phyloP scores from a whole-genome alignment of 768 basidiomycete species.

The Pleurotus giganteus region DNA sequence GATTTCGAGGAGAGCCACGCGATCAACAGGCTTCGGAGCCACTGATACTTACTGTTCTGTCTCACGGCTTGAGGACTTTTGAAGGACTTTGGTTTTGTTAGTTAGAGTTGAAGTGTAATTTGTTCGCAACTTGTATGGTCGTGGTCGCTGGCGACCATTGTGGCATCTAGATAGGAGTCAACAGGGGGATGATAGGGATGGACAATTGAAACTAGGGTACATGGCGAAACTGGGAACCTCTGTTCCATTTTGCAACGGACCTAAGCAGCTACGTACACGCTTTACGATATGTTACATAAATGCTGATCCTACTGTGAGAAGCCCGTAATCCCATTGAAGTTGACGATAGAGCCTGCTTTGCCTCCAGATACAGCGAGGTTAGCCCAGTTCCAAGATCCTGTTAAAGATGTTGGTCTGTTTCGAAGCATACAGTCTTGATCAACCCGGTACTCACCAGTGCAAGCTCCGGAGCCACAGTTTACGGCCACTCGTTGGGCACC shows the following conservation, averaged over 20 bases:
- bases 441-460: slow-evolving; percentile 35
- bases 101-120: too few species aligned
- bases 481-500: slow-evolving; percentile 47
- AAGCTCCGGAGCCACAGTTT: slow-evolving; percentile 53
- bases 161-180: too few species aligned
- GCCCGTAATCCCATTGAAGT: slow-evolving; percentile 30
- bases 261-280: too few species aligned
- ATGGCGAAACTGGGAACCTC: too few species aligned
- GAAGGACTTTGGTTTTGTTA: too few species aligned
- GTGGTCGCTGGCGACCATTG: too few species aligned
- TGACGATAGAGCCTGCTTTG: slow-evolving; percentile 36
- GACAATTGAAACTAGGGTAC: too few species aligned
- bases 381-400: slow-evolving; percentile 53
- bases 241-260: background rate
- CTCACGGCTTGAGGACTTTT: too few species aligned
- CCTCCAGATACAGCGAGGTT: slow-evolving; percentile 45
- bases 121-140: too few species aligned
- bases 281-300: too few species aligned
- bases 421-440: background rate
- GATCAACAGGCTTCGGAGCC: background rate
- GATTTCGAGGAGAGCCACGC: background rate
- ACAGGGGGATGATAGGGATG: too few species aligned
- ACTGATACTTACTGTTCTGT: too few species aligned
- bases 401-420: background rate
- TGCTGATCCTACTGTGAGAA: slow-evolving; percentile 22